phyloP scores from a whole-genome alignment of 176 grass and related monocot genomes.

The Carex littledalei region DNA sequence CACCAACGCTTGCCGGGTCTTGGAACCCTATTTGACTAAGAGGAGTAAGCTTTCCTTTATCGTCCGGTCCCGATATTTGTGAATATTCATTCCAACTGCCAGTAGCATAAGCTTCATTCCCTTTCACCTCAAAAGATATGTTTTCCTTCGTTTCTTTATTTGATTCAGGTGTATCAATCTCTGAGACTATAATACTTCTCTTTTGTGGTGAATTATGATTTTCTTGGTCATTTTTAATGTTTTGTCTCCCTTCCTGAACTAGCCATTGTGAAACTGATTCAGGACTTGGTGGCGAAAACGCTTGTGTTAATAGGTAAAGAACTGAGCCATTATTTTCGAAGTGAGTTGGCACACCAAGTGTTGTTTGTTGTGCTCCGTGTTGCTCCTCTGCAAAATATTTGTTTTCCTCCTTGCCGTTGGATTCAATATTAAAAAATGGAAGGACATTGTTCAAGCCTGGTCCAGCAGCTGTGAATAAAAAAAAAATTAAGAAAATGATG shows the following conservation, averaged over 20 bases:
- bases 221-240: neutral
- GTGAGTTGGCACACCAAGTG: conserved; percentile 75
- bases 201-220: conserved; percentile 18
- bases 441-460: conserved; percentile 31
- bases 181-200: conserved; percentile 17
- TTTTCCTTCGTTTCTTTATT: conserved; percentile 19
- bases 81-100: conserved; percentile 52
- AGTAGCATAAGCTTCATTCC: conserved; percentile 26
- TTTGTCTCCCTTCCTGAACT: conserved; percentile 26
- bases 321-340: conserved; percentile 85
- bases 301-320: conserved; percentile 66
- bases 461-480: conserved; percentile 45
- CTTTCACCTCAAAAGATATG: neutral
- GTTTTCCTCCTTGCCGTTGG: conserved; percentile 32
- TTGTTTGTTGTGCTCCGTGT: conserved; percentile 30
- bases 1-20: conserved; percentile 68
- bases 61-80: conserved; percentile 76
- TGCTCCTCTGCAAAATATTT: conserved; percentile 32
- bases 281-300: conserved; percentile 59
- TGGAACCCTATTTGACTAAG: conserved; percentile 83
- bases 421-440: conserved; percentile 58
- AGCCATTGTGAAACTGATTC: conserved; percentile 63
- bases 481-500: conserved; percentile 16
- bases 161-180: conserved; percentile 26
- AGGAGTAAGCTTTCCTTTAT: conserved; percentile 66